Evolutionary conservation across 495 filamentous ascomycete genomes (phyloP).

Genomic region (Tuber brumale): DNA sequence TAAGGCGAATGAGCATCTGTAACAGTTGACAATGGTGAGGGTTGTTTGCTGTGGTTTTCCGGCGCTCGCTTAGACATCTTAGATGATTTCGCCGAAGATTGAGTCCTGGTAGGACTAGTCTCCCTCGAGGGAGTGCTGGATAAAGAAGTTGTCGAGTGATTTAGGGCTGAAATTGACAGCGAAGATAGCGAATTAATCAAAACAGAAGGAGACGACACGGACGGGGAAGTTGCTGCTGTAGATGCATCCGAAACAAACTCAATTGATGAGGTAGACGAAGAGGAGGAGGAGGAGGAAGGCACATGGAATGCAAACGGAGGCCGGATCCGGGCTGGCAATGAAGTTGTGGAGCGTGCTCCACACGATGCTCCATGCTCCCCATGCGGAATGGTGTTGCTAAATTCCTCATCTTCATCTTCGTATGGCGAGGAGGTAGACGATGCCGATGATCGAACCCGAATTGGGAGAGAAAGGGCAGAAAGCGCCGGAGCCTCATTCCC

Average conservation of each 20-base stretch:
- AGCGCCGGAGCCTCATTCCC: conserved; percentile 5
- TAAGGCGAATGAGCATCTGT: conserved; percentile 37
- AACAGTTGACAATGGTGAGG: conserved; percentile 35
- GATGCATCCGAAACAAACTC: conserved; percentile 35
- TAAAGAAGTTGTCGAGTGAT: conserved; percentile 6
- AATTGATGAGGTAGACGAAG: conserved; percentile 33
- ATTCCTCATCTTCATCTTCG: conserved; percentile 21
- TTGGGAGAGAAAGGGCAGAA: conserved; percentile 32
- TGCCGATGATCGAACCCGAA: conserved; percentile 7
- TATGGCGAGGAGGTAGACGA: conserved; percentile 4
- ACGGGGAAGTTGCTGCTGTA: conserved; percentile 35
- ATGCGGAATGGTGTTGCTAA: conserved; percentile 14
- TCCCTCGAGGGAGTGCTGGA: conserved; percentile 11
- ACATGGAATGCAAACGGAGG: conserved; percentile 33
- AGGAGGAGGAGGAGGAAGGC: conserved; percentile 31
- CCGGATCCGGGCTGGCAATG: conserved; percentile 32
- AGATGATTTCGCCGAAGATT: conserved; percentile 10
- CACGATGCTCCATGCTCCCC: conserved; percentile 7
- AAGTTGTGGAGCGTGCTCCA: conserved; percentile 22
- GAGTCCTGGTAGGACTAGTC: conserved; percentile 11
- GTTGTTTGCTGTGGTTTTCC: conserved; percentile 35
- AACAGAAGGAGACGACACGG: conserved; percentile 36
- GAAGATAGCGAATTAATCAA: conserved; percentile 34
- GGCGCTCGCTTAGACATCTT: conserved; percentile 23
- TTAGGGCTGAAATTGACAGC: conserved; percentile 15